phyloP scores from a whole-genome alignment of 1,284 basidiomycete species.

The Ganoderma meredithae region DNA sequence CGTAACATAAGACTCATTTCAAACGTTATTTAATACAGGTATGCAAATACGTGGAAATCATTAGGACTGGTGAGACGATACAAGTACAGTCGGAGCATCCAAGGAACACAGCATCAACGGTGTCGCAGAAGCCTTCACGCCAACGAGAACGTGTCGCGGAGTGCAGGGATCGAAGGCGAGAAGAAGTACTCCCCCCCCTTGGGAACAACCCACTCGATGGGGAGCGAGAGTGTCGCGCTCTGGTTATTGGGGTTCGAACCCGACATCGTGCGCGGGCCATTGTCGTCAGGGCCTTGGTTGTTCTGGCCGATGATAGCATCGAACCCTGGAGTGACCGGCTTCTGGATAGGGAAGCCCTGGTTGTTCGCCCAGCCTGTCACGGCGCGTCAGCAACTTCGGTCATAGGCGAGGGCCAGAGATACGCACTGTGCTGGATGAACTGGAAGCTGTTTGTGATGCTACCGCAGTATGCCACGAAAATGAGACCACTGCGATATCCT shows the following conservation, averaged over 20 bases:
- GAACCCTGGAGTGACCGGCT: slow-evolving; percentile 37
- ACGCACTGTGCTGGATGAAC: slow-evolving; percentile 51
- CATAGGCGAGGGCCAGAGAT: not conserved
- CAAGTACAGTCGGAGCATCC: not conserved
- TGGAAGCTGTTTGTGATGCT: slow-evolving; percentile 54
- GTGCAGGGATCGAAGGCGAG: slow-evolving; percentile 48
- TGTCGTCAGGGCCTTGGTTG: not conserved
- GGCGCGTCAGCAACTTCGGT: not conserved
- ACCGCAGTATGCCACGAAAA: slow-evolving; percentile 59
- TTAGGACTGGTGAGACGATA: not conserved
- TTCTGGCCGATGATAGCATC: slow-evolving; percentile 55
- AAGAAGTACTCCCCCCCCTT: slow-evolving; percentile 55
- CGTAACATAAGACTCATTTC: not conserved
- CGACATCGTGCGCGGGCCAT: slow-evolving; percentile 42
- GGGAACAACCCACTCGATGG: slow-evolving; percentile 43
- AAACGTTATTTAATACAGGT: not conserved
- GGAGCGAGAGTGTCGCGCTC: slow-evolving; percentile 36
- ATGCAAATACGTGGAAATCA: not conserved
- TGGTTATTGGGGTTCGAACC: slow-evolving; percentile 51
- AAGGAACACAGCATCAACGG: not conserved
- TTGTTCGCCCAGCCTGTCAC: slow-evolving; percentile 42
- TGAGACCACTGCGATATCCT: slow-evolving; percentile 44
- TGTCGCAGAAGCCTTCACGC: not conserved
- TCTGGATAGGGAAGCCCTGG: slow-evolving; percentile 37
- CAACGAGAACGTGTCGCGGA: slow-evolving; percentile 34